Percentiles rank a stretch among this genome's conserved stretches.
Evolutionary conservation across 345 rosid species (phyloP).

Genomic region (Barbarea vulgaris): DNA sequence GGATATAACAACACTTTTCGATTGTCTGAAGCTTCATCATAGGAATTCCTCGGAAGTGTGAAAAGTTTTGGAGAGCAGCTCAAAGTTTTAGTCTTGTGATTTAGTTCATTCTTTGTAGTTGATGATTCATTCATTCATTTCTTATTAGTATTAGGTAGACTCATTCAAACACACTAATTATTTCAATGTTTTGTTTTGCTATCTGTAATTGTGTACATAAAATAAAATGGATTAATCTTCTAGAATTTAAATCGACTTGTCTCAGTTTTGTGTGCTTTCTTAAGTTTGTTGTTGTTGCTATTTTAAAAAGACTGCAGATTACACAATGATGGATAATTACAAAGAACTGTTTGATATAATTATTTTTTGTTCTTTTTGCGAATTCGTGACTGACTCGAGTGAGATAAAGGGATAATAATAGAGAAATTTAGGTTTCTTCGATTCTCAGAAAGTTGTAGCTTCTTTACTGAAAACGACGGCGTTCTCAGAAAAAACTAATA

Average conservation of each 20-base stretch:
- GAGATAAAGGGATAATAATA: no score
- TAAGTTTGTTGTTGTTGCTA: background rate
- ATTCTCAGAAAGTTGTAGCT: no score
- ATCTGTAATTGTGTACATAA: constrained; percentile 25
- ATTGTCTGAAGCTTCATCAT: background rate
- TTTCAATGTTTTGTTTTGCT: constrained; percentile 11
- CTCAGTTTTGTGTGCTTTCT: no score
- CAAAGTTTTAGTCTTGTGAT: constrained; percentile 23
- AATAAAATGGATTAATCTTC: background rate
- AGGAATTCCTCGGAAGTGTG: background rate
- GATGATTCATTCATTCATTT: constrained; percentile 22
- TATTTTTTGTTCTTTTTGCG: no score
- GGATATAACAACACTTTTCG: background rate
- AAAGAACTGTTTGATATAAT: no score
- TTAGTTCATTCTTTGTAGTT: constrained; percentile 9
- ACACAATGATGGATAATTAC: background rate
- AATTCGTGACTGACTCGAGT: no score
- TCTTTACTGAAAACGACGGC: no score
- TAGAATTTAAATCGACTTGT: background rate
- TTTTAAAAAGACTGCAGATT: background rate
- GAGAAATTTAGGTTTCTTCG: no score
- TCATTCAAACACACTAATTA: constrained; percentile 15
- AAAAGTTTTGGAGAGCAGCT: background rate
- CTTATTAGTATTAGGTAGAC: background rate
- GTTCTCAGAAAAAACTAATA: no score